Evolutionary conservation across 768 basidiomycete species (phyloP), one percentile per base, ranked within the genome.

Genomic region (Lentinula lateritia): DNA sequence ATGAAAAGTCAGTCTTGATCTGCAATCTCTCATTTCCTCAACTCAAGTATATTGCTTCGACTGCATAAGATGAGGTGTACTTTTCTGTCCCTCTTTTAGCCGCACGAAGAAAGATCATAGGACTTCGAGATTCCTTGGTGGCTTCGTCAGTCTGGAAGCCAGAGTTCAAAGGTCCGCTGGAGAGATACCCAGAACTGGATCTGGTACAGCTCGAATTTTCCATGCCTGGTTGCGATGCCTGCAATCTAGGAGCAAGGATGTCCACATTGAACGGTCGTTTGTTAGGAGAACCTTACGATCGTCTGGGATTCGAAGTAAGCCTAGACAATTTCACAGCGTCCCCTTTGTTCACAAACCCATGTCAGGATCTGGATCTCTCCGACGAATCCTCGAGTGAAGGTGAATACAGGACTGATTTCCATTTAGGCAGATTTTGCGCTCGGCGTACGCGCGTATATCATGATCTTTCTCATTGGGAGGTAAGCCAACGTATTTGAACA

Each of bases 141-240:
- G 78, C 88, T 7, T 93, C 92, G n/a, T 92, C 91, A 0, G 83
- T 92, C 10, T 97, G 94, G 94, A 76, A 79, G 61, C 79, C 86
- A 1, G 78, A 81, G 10, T 92, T 90, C 75, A 91, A 83, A 66
- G 80, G 77, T 45, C 68, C 78, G 2, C 71, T 97, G 13, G 83
- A 89, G 67, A 82, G 65, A 53, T 88, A 86, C 70, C 93, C 94
- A 0, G 74, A 80, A 1, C 83, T 93, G 58, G 75, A 80, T 16
- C 69, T 90, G 42, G 65, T 76, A 28, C 67, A 67, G 28, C 71
- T 93, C 58, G 76, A 83, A 15, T 85, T 85, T 66, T 73, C 84
- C 13, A 72, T 84, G 20, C 84, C 86, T 1, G 75, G 75, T 16
- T 97, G 94, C 68, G 90, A 95, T 71, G 93, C 92, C 20, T 96